Conservation (phyloP, 257 asterid genomes). For the Solanum paucissectum region DNA sequence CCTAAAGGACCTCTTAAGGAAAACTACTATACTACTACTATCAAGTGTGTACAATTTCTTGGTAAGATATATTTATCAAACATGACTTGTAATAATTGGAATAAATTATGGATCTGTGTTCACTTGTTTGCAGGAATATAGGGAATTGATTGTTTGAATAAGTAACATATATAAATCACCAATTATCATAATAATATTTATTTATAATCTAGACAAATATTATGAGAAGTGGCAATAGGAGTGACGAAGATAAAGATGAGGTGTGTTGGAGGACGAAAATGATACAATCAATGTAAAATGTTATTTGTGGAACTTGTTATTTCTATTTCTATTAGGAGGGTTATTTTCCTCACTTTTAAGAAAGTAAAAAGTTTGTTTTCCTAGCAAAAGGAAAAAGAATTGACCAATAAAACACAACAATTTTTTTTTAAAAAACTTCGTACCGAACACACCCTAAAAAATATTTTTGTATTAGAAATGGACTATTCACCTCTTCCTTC, state of each 20-base stretch:
- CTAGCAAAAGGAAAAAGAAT: neutral
- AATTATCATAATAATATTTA: neutral
- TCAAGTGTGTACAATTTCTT: neutral
- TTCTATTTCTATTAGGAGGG: rapidly evolving
- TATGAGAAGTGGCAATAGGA: neutral
- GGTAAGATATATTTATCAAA: neutral
- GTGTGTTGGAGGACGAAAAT: neutral
- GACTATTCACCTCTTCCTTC: neutral
- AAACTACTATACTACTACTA: neutral
- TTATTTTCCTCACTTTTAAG: neutral
- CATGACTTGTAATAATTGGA: neutral
- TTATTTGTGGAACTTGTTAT: neutral
- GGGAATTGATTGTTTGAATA: neutral
- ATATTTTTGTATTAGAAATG: neutral
- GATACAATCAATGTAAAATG: neutral
- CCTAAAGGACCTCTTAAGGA: neutral
- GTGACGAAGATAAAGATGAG: neutral
- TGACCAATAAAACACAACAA: neutral
- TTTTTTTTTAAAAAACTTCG: neutral
- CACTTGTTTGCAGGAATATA: neutral
- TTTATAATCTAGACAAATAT: neutral
- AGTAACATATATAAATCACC: neutral
- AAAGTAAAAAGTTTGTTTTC: neutral
- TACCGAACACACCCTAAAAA: neutral
- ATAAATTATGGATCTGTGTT: neutral